Base-by-base conservation (phyloP, 1,284 basidiomycete genomes). In the Apiotrichum sp. region DNA sequence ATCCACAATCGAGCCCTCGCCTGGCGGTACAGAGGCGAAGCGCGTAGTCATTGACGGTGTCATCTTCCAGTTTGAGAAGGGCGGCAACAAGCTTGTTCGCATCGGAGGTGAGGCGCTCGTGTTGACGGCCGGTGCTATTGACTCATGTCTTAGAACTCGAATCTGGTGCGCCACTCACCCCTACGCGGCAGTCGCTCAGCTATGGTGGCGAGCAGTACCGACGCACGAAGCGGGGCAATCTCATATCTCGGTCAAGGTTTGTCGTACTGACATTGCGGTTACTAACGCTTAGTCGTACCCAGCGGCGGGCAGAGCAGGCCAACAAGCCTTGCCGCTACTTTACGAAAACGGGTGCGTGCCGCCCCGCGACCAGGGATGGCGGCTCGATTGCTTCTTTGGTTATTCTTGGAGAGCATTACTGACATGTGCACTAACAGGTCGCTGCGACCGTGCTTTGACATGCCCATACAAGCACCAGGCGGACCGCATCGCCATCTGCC, bases 401-500 rank as follows among this genome's bases (percentile, higher is more conserved):
- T 22, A 58, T 50, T 57, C 16, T n/a, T 14, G 34, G 3, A 31
- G 9, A 45, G 3, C 13, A 14, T n/a, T 50, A 51, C 59, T 63
- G 45, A 55, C 59, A 56, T 62, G 56, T 57, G 22, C 22, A 61
- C 61, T 58, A 57, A 51, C 75, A 96, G 93, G 93, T 70, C 80
- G 86, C 47, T 97, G 93, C 78, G 85, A 83, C 66, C 86, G 88
- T 63, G 93, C 88, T 31, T 81, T 90, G 54, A 93, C 89, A 29
- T 97, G 93, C 79, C 83, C 84, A 56, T 93, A 93, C 78, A 84
- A 87, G 70, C 93, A 97, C 77, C 88, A 93, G 69, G 85, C 92
- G 10, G 77, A 81, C 69, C 91, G 92, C 76, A 87, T 95, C 65
- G 87, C 93, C 53, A 88, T 96, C 67, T 97, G 93, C 76, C 91